Base-by-base conservation (phyloP, 257 asterid genomes). In the Solanum medicagineum region DNA sequence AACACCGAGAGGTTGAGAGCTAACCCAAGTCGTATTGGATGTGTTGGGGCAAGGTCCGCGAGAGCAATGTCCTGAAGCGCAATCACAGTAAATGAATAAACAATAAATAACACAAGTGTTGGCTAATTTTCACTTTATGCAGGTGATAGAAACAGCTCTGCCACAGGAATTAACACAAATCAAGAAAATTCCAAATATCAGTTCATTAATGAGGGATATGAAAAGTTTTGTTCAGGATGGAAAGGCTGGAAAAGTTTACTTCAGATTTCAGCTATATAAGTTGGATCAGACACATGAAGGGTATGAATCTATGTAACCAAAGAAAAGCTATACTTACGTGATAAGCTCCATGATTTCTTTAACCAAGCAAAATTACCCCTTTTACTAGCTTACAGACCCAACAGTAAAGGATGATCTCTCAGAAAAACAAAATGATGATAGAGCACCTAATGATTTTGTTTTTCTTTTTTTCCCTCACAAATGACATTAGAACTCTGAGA, bases 1-100 rank as follows among this genome's bases (percentile, higher is more conserved):
- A 92, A 93, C 47, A 93, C 96, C 0, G 96, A 93, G 88, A 89
- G 91, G 87, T 93, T 93, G 65, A 93, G 89, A 7, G 96, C 96
- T 86, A 93, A 85, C 13, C 96, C 96, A 29, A 79, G 83, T 16
- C 83, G 83, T 51, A 79, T 79, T 2, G 83, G 83, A 79, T 79
- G 83, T 79, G 96, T 93, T 70, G 96, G 93, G 42, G 95, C 89
- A 71, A 93, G 94, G 60, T 90, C 93, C 56, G 89, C 88, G 71
- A 90, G 84, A 55, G 96, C 94, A 57, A 90, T 82, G 55, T 93
- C 93, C 96, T 93, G 90, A 54, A 81, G 56, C 57, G 26, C 60
- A 85, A n/a, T 84, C 29, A 47, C 47, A 53, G 59, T 55, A 53
- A 29, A 79, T 79, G 65, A 29, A 79, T 26, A 53, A 51, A 8